Evolutionary conservation across 345 rosid genomes (phyloP).

Genomic region (Linum tenue): DNA sequence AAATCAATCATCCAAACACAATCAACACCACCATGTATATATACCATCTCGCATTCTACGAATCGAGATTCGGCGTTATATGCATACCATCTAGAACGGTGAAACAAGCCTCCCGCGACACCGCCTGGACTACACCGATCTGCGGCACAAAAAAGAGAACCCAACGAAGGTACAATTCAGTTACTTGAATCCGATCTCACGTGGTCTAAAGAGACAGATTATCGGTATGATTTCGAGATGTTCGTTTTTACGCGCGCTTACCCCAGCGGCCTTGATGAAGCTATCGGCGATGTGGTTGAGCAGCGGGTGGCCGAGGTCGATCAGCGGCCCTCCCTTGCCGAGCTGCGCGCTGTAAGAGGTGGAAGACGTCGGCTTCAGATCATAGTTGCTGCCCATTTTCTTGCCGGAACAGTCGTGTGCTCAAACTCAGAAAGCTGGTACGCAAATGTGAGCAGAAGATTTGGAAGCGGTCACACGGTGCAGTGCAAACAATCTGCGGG

Average conservation of each 20-base stretch:
- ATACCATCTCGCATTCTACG: not conserved
- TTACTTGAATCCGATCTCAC: not conserved
- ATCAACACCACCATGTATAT: not conserved
- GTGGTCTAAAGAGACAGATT: no score
- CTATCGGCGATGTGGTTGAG: slow-evolving; percentile 84
- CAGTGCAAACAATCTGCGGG: not conserved
- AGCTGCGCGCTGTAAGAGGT: slow-evolving; percentile 50
- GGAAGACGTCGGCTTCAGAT: slow-evolving; percentile 38
- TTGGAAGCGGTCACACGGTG: no score
- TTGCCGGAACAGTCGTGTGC: no score
- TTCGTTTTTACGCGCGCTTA: slow-evolving; percentile 9
- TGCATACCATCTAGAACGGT: slow-evolving; percentile 48
- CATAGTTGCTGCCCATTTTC: slow-evolving; percentile 25
- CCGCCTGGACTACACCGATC: slow-evolving; percentile 89
- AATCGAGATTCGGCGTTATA: not conserved
- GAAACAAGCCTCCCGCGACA: slow-evolving; percentile 65
- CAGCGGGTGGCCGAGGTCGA: slow-evolving; percentile 94
- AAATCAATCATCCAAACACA: not conserved
- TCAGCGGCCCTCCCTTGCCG: slow-evolving; percentile 7
- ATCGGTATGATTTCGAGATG: no score
- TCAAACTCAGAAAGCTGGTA: no score
- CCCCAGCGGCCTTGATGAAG: slow-evolving; percentile 87
- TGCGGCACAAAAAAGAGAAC: slow-evolving; percentile 11
- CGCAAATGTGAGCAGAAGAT: no score
- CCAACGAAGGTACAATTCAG: not conserved